Percentiles rank a stretch among this genome's conserved stretches.
Evolutionary conservation across 2,329 filamentous ascomycete genomes (phyloP).

Genomic region (Westerdykella ornata): DNA sequence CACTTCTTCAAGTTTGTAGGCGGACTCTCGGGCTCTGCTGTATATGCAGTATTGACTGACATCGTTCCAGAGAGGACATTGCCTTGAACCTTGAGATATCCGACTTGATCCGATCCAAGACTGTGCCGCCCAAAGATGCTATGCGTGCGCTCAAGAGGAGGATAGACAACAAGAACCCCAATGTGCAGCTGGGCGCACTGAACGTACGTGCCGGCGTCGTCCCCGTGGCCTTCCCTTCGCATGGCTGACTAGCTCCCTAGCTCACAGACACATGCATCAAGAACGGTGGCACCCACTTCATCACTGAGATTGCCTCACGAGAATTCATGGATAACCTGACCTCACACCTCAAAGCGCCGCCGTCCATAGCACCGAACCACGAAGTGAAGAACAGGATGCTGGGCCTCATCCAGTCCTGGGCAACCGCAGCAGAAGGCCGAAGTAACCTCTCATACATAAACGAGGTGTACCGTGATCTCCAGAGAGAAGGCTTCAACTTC

Average conservation of each 20-base stretch:
- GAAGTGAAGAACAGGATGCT: conserved; percentile 87
- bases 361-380: conserved; percentile 65
- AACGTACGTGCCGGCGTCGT: conserved; percentile 55
- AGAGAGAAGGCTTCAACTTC: conserved; percentile 80
- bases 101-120: conserved; percentile 94
- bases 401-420: conserved; percentile 90
- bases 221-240: background rate
- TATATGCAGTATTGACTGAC: conserved; percentile 9
- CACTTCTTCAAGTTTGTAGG: conserved; percentile 86
- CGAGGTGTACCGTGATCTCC: conserved; percentile 76
- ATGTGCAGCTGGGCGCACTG: conserved; percentile 88
- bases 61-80: conserved; percentile 73
- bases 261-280: conserved; percentile 98
- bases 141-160: conserved; percentile 93
- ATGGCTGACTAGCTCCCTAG: conserved; percentile 38
- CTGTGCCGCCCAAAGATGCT: conserved; percentile 92
- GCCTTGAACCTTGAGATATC: conserved; percentile 96
- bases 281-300: conserved; percentile 93
- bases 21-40: conserved; percentile 9
- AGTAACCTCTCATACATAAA: conserved; percentile 78
- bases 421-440: conserved; percentile 77
- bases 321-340: conserved; percentile 98
- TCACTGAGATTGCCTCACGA: conserved; percentile 87
- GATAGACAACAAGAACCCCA: conserved; percentile 96
- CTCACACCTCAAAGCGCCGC: conserved; percentile 77